A percentile compares a stretch with the other conserved stretches of the same genome.
These are phyloP conservation scores for Acacia concinna DNA, from an alignment of 331 rosid species.

Conservation along the genomic window DNA sequence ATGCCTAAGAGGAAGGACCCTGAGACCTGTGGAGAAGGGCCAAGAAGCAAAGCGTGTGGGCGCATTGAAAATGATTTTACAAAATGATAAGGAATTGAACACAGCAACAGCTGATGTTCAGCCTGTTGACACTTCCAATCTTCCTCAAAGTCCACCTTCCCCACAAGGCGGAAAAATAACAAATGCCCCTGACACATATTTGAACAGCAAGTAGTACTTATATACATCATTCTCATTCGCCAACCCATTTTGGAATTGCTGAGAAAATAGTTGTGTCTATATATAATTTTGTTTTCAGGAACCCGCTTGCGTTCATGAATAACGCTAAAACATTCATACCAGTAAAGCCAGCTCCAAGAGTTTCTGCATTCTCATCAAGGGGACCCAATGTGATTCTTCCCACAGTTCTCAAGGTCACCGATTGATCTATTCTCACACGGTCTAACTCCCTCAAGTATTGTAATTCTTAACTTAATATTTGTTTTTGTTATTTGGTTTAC, in stretches of 20 bases:
- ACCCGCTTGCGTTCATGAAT: not conserved
- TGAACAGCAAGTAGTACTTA: not conserved
- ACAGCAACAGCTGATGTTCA: conserved; percentile 54
- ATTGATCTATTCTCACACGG: not conserved
- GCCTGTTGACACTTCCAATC: conserved; percentile 41
- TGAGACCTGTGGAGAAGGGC: conserved; percentile 46
- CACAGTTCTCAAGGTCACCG: conserved; percentile 39
- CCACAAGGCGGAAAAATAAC: accelerated
- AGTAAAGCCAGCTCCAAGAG: not conserved
- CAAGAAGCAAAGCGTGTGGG: conserved; percentile 49
- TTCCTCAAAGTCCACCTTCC: not conserved
- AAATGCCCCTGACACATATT: too few species aligned
- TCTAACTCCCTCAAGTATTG: not conserved
- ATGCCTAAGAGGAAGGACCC: conserved; percentile 45
- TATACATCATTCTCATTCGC: too few species aligned
- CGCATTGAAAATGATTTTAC: conserved; percentile 55
- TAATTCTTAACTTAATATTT: too few species aligned
- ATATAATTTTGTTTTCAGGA: not conserved
- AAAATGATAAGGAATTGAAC: conserved; percentile 43
- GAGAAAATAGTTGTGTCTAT: too few species aligned
- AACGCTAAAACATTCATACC: not conserved
- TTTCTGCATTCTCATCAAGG: not conserved
- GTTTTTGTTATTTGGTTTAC: too few species aligned
- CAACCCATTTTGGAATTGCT: not conserved
- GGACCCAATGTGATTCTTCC: not conserved